Percentiles rank a stretch among this genome's conserved stretches.
Conservation (phyloP, 78 protist species). For the Thecamonas trahens region DNA sequence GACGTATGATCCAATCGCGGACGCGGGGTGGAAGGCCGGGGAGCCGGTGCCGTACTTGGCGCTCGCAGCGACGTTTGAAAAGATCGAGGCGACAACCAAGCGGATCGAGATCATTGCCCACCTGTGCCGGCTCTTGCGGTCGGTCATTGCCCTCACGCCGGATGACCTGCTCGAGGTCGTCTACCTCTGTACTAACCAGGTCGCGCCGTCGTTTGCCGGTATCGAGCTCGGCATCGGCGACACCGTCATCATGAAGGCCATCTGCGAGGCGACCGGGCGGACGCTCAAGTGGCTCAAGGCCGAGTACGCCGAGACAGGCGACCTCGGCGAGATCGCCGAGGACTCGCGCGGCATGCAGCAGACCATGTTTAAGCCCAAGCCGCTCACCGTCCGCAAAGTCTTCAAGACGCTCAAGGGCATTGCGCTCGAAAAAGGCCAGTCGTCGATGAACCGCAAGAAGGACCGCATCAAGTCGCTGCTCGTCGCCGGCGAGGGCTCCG, state of each 20-base stretch:
- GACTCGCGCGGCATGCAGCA: constrained; percentile 8
- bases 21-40: constrained; percentile 1
- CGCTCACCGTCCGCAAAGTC: constrained; percentile 52
- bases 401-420: constrained; percentile 23
- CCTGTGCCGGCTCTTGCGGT: constrained; percentile 45
- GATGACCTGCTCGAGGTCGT: constrained; percentile 33
- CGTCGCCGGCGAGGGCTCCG: constrained; percentile 9
- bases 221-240: constrained; percentile 95
- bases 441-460: constrained; percentile 20
- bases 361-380: background rate
- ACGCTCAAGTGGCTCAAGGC: constrained; percentile 30
- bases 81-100: constrained; percentile 43
- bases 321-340: constrained; percentile 81
- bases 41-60: constrained; percentile 45
- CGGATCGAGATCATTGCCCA: constrained; percentile 32
- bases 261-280: constrained; percentile 72
- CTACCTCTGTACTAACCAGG: constrained; percentile 55
- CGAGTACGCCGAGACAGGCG: constrained; percentile 61
- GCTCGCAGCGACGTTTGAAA: constrained; percentile 47
- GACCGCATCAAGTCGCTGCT: constrained; percentile 57
- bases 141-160: constrained; percentile 38
- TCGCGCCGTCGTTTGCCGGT: constrained; percentile 79
- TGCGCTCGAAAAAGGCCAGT: constrained; percentile 10
- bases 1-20: background rate
- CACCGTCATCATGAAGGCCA: constrained; percentile 52